Base-by-base conservation (phyloP, 495 filamentous ascomycete species). In the Talaromyces liani region DNA sequence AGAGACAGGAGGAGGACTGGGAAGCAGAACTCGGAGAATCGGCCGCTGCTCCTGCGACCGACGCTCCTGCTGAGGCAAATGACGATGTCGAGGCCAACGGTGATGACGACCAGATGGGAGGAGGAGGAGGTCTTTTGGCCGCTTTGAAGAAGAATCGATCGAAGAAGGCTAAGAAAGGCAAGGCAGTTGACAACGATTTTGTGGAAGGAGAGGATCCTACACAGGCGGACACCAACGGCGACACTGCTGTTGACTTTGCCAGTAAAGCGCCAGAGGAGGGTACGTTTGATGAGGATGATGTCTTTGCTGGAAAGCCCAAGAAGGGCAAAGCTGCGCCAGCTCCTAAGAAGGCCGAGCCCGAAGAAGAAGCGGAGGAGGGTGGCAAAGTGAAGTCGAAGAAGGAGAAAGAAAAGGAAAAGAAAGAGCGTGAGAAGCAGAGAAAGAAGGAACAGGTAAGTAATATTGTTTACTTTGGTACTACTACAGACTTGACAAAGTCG, bases 381-480 rank as follows among this genome's bases (percentile, higher is more conserved):
- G 90, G 80, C 33, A 83, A 84, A 60, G 79, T 96, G 65, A 86
- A 96, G 77, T 92, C 88, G 14, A 97, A 98, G 84, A 96, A 96
- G 75, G 90, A 93, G 70, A 97, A 97, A 80, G 92, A 97, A 76
- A 92, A 88, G 79, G 91, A 93, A 75, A 94, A 90, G 79, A 93
- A 90, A 73, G 93, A 96, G 79, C 86, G 89, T 61, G 91, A 96
- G 77, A 93, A 96, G 86, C 88, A 91, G 78, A 83, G 90, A 64
- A 97, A 93, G 80, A 96, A 88, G 87, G 91, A 93, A 75, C 87
- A 93, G 81, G 88, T 90, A 73, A 58, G 76, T 70, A 24, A 24
- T 24, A 24, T 24, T 24, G 22, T 24, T 24, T 24, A 24, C 22
- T 24, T 24, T 24, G 2, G 22, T 24, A 24, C 22, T 24, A 24